A percentile compares a stretch with the other conserved stretches of the same genome.
Evolutionary conservation across 208 protist species (phyloP).

Genomic region (Vickermania spadyakhi): DNA sequence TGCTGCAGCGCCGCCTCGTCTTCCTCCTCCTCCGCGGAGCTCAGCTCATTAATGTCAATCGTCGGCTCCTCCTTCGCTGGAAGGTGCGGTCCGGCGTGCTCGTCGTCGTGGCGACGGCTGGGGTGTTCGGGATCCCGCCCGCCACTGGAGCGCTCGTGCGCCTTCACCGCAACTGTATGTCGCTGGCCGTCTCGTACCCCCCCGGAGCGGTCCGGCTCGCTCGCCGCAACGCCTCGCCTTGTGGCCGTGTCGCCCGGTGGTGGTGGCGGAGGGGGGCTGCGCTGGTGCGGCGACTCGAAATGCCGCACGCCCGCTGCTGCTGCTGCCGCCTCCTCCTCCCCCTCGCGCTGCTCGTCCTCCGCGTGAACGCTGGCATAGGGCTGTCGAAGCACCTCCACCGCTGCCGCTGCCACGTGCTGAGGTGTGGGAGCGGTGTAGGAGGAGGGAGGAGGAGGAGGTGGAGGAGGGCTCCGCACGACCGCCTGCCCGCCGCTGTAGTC

Average conservation of each 20-base stretch:
- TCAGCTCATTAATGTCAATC: neutral
- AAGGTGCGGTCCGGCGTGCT: neutral
- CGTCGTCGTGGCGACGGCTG: neutral
- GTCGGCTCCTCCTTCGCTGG: too few relatives aligned
- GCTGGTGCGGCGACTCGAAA: neutral
- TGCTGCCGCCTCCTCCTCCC: too few relatives aligned
- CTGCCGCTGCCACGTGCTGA: too few relatives aligned
- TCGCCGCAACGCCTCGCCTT: too few relatives aligned
- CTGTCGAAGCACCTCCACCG: too few relatives aligned
- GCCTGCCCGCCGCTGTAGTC: neutral
- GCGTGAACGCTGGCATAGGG: too few relatives aligned
- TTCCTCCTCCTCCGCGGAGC: constrained; percentile 1
- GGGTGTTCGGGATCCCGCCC: neutral
- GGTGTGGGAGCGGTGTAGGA: too few relatives aligned
- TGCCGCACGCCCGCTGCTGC: neutral
- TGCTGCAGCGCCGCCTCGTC: neutral
- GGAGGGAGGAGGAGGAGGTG: too few relatives aligned
- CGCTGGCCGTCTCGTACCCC: neutral
- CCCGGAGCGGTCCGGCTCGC: neutral
- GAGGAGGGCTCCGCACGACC: neutral
- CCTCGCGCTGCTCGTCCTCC: too few relatives aligned
- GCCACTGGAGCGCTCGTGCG: neutral
- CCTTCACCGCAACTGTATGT: neutral
- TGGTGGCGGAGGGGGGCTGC: neutral
- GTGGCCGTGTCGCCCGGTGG: too few relatives aligned